These are phyloP conservation scores for Cyphellophora attinorum DNA, from an alignment of 2,329 filamentous ascomycete species.

Conservation along the genomic window DNA sequence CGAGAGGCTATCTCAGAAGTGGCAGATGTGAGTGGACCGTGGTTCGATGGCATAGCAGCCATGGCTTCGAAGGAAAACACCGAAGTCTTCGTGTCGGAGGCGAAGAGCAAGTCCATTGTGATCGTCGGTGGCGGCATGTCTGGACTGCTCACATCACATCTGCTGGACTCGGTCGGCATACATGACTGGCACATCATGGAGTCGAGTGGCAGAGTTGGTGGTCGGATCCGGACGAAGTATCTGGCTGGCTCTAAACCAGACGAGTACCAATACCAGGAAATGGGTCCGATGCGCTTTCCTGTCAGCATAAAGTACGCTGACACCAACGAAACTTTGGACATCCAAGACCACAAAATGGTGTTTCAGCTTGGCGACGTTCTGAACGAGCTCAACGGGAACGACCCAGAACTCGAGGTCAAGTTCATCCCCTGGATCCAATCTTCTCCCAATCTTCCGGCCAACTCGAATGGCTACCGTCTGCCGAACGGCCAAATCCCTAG, in stretches of 20 bases:
- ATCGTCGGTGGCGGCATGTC: conserved; percentile 75
- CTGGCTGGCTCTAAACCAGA: conserved; percentile 29
- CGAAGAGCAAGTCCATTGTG: conserved; percentile 43
- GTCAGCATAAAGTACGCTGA: conserved; percentile 30
- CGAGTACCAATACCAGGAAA: conserved; percentile 30
- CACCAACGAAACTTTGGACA: conserved; percentile 31
- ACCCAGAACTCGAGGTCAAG: conserved; percentile 27
- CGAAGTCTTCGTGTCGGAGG: conserved; percentile 20
- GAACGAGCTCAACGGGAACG: conserved; percentile 29
- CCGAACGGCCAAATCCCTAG: conserved; percentile 46
- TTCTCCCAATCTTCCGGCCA: conserved; percentile 42
- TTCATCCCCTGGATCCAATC: conserved; percentile 35
- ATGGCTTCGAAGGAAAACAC: conserved; percentile 23
- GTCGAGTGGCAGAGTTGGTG: conserved; percentile 31
- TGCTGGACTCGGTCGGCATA: conserved; percentile 35
- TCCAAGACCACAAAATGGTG: conserved; percentile 34
- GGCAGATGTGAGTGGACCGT: conserved; percentile 28
- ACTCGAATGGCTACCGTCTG: conserved; percentile 38
- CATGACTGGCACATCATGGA: conserved; percentile 38
- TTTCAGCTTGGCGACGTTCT: conserved; percentile 33
- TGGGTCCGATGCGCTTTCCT: conserved; percentile 38
- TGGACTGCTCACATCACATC: conserved; percentile 47
- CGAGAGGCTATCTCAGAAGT: conserved; percentile 22
- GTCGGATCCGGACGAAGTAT: conserved; percentile 34
- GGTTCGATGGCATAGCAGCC: conserved; percentile 31